phyloP scores from a whole-genome alignment of 192 early-diverging fungal species.

The Thamnidium elegans region DNA sequence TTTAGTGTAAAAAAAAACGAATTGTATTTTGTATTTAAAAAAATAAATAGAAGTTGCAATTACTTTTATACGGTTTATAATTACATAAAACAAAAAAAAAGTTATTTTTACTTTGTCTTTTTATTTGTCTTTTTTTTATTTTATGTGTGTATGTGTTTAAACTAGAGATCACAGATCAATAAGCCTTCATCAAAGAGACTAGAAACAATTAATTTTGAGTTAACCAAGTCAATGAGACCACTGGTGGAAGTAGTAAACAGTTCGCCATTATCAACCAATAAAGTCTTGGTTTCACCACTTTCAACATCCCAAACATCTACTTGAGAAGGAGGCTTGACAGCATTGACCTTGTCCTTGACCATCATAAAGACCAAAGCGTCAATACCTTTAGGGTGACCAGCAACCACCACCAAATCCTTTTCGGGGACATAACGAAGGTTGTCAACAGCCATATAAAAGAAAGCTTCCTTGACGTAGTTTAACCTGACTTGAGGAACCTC shows the following conservation, averaged over 20 bases:
- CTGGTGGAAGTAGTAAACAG: conserved; percentile 17
- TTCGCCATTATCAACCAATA: conserved; percentile 24
- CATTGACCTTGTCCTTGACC: neutral
- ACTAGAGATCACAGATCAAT: conserved; percentile 15
- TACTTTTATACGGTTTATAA: neutral
- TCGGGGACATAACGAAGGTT: conserved; percentile 20
- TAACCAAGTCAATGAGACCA: neutral
- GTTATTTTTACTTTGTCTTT: neutral
- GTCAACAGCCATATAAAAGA: conserved; percentile 31
- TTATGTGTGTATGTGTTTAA: neutral
- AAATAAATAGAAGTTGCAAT: conserved; percentile 16
- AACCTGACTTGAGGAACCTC: neutral
- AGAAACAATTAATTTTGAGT: conserved; percentile 2
- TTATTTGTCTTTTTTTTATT: neutral
- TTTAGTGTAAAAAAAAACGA: conserved; percentile 2
- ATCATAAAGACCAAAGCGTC: conserved; percentile 14
- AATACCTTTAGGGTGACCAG: conserved; percentile 30
- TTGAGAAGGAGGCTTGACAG: conserved; percentile 17
- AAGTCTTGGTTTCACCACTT: neutral
- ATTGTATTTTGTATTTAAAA: neutral
- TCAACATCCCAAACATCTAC: conserved; percentile 21
- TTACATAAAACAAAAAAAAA: neutral
- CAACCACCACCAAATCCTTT: conserved; percentile 18
- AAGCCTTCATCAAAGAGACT: conserved; percentile 12
- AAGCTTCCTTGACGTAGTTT: conserved; percentile 2